Conservation (phyloP, 192 early-diverging fungal species). For the Backusella circina region DNA sequence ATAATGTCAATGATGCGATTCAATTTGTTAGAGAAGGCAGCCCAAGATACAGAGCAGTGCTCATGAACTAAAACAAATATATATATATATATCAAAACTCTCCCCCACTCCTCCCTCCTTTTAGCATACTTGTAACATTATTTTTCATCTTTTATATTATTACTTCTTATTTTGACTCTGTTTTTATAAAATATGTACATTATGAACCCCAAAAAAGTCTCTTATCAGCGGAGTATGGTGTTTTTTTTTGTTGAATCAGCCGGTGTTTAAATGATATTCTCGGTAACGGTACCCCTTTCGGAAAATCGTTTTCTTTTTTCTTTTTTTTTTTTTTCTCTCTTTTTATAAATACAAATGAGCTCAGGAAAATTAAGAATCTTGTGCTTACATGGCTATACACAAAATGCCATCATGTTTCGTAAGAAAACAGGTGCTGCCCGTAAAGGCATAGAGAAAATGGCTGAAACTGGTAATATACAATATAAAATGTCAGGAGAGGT, state of each 20-base stretch:
- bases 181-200: too few relatives aligned
- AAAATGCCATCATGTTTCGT: constrained; percentile 41
- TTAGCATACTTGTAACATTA: background rate
- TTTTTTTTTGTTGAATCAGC: background rate
- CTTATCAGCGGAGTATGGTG: too few relatives aligned
- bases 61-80: constrained; percentile 46
- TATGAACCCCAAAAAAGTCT: too few relatives aligned
- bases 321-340: background rate
- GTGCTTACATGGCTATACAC: constrained; percentile 48
- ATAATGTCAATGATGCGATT: constrained; percentile 58
- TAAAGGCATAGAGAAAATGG: constrained; percentile 39
- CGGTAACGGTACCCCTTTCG: background rate
- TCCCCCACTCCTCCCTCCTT: background rate
- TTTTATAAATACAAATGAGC: background rate
- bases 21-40: constrained; percentile 54
- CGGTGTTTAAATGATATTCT: background rate
- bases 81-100: background rate
- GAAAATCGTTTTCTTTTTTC: background rate
- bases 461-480: constrained; percentile 40
- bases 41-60: constrained; percentile 66
- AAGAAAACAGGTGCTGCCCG: constrained; percentile 45
- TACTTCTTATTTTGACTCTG: background rate
- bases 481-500: background rate
- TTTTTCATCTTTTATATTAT: background rate
- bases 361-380: constrained; percentile 37